These are phyloP conservation scores for Fusarium irregulare DNA, from an alignment of 2,329 filamentous ascomycete species.

Conservation along the genomic window DNA sequence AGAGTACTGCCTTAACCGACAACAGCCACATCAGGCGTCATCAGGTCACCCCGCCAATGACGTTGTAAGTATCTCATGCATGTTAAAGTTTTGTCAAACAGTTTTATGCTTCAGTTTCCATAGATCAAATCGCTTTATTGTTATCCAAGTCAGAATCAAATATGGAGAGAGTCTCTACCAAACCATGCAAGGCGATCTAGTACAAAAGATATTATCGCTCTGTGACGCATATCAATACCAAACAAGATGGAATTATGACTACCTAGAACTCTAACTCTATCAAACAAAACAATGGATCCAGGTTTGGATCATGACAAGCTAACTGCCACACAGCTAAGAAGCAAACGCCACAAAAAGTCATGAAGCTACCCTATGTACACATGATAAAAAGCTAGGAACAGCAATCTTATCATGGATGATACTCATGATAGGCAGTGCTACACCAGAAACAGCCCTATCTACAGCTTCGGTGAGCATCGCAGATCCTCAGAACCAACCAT, in stretches of 20 bases:
- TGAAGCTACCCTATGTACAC: slow-evolving; percentile 16
- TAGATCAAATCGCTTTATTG: slow-evolving; percentile 1
- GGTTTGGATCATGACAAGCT: slow-evolving; percentile 7
- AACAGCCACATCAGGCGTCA: slow-evolving; percentile 29
- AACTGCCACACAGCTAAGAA: slow-evolving; percentile 18
- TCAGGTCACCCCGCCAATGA: slow-evolving; percentile 49
- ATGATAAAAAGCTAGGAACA: background rate
- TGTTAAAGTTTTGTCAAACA: slow-evolving; percentile 26
- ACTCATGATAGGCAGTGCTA: background rate
- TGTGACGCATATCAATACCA: background rate
- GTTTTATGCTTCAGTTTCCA: slow-evolving; percentile 21
- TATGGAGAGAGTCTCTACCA: background rate
- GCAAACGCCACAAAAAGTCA: slow-evolving; percentile 10
- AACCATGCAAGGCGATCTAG: slow-evolving; percentile 5
- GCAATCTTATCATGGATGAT: background rate
- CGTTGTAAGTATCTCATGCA: slow-evolving; percentile 39
- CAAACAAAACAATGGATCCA: background rate
- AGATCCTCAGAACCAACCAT: background rate
- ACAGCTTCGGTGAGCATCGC: slow-evolving; percentile 6
- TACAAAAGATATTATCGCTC: background rate
- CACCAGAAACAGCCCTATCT: background rate
- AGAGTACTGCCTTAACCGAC: slow-evolving; percentile 21
- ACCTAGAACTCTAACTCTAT: background rate
- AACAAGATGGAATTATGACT: background rate
- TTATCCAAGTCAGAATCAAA: background rate